These are phyloP conservation scores for Brassica rapa DNA, from an alignment of 345 rosid species.

Conservation along the genomic window DNA sequence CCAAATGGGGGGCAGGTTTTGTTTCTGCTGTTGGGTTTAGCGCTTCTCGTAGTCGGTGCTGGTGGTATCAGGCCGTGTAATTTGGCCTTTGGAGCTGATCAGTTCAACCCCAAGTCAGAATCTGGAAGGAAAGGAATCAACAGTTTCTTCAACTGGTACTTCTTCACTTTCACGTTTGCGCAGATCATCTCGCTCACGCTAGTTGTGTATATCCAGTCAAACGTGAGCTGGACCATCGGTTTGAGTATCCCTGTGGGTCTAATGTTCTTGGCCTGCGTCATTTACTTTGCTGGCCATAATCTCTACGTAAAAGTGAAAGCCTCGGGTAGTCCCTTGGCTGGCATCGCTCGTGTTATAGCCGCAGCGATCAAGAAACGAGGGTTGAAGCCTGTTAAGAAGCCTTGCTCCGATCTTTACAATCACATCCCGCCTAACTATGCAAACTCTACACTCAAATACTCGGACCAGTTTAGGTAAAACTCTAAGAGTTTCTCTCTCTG, in stretches of 20 bases:
- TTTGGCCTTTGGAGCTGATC: slow-evolving; percentile 81
- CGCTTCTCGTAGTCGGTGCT: slow-evolving; percentile 59
- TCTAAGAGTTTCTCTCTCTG: not conserved
- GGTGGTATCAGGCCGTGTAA: slow-evolving; percentile 83
- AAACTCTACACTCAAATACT: slow-evolving; percentile 35
- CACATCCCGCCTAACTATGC: slow-evolving; percentile 35
- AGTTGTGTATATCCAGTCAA: slow-evolving; percentile 74
- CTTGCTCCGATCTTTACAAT: slow-evolving; percentile 41
- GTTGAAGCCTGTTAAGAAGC: slow-evolving; percentile 48
- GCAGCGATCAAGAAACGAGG: slow-evolving; percentile 63
- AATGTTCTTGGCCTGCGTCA: slow-evolving; percentile 57
- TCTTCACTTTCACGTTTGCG: slow-evolving; percentile 78
- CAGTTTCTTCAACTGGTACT: slow-evolving; percentile 88
- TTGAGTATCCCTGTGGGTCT: slow-evolving; percentile 64
- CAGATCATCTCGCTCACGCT: slow-evolving; percentile 66
- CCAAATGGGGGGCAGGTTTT: slow-evolving; percentile 61
- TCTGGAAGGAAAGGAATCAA: slow-evolving; percentile 71
- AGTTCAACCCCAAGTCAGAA: slow-evolving; percentile 66
- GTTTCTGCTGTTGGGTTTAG: slow-evolving; percentile 55
- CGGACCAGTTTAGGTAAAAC: slow-evolving; percentile 40
- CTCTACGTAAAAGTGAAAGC: slow-evolving; percentile 74
- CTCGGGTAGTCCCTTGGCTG: slow-evolving; percentile 73
- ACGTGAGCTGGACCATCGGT: slow-evolving; percentile 79
- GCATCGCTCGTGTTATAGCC: slow-evolving; percentile 55
- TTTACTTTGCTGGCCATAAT: slow-evolving; percentile 61